Percentiles rank a stretch among this genome's conserved stretches.
Conservation (phyloP, 176 grass and related monocot species). For the Cenchrus fungigraminus region DNA sequence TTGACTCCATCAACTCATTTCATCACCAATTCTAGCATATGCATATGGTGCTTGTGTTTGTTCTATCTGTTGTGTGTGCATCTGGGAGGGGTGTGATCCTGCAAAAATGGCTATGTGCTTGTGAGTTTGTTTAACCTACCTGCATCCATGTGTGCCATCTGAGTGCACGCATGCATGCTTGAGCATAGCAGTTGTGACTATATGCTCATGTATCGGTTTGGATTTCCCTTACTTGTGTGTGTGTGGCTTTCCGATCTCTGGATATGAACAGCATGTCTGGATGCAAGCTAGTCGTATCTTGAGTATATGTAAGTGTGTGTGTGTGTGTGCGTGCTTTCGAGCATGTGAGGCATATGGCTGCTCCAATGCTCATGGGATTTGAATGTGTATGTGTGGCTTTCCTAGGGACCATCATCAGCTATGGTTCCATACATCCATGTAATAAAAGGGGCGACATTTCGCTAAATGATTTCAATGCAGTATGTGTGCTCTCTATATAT, state of each 20-base stretch:
- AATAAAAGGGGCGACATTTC: constrained; percentile 17
- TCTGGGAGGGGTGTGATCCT: neutral
- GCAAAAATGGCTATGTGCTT: neutral
- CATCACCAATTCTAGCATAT: too few relatives aligned
- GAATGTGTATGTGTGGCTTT: neutral
- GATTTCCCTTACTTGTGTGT: neutral
- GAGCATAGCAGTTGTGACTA: neutral
- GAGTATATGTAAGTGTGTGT: neutral
- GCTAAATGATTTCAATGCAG: neutral
- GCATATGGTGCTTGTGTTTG: neutral
- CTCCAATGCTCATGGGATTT: neutral
- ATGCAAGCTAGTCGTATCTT: too few relatives aligned
- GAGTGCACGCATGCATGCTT: neutral
- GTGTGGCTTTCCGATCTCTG: neutral
- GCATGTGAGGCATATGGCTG: neutral
- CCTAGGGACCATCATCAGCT: neutral
- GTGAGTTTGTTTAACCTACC: neutral
- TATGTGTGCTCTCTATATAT: neutral
- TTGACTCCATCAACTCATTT: neutral
- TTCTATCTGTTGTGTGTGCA: neutral
- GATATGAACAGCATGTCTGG: neutral
- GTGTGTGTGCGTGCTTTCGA: neutral
- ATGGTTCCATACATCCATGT: constrained; percentile 16
- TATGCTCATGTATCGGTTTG: neutral
- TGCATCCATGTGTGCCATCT: neutral